Evolutionary conservation across 148 eudicot genomes (phyloP), one percentile per base, ranked within the genome.

Genomic region (Spergularia marina): DNA sequence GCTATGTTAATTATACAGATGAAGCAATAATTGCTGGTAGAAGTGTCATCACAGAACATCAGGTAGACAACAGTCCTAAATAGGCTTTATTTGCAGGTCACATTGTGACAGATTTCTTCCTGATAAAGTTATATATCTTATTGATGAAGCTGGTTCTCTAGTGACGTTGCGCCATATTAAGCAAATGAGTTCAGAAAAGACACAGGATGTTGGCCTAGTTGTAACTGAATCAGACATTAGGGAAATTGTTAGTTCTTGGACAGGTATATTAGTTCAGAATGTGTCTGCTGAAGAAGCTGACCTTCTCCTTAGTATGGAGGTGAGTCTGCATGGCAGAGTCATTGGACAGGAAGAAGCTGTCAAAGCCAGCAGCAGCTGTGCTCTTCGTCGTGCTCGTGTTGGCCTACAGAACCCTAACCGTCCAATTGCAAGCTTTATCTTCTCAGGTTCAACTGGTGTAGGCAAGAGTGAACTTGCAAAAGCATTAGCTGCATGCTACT

Each of bases 271-370:
- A 12, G 96, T 93, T 18, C 89, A 87, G 72, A 93, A 91, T 73
- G 93, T 89, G 6, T 89, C 93, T 0, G 70, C 83, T 9, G 96
- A 93, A 52, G 98, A 93, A 67, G 91, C 96, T 7, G 82, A 85
- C 20, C 96, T 93, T 68, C 96, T 93, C 68, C 88, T 91, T 20
- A 91, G 88, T 68, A 88, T 93, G 96, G 98, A 93, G 75, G 91
- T 86, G 68, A 89, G 86, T 4, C 97, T 93, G 73, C 98, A 93
- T 76, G 81, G 65, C 13, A 76, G 97, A 68, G 79, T 93, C 68
- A 86, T 93, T 16, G 98, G 98, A 41, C 98, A 93, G 74, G 98
- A 93, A 55, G 98, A 91, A 83, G 98, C 97, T 0, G 98, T 93
- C 75, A 81, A 82, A 79, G 92, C 98, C 84, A 93, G 91, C 53